A percentile compares a stretch with the other conserved stretches of the same genome.
These are phyloP conservation scores for Pleoardoris graminearum DNA, from an alignment of 2,329 filamentous ascomycete genomes.

Conservation along the genomic window DNA sequence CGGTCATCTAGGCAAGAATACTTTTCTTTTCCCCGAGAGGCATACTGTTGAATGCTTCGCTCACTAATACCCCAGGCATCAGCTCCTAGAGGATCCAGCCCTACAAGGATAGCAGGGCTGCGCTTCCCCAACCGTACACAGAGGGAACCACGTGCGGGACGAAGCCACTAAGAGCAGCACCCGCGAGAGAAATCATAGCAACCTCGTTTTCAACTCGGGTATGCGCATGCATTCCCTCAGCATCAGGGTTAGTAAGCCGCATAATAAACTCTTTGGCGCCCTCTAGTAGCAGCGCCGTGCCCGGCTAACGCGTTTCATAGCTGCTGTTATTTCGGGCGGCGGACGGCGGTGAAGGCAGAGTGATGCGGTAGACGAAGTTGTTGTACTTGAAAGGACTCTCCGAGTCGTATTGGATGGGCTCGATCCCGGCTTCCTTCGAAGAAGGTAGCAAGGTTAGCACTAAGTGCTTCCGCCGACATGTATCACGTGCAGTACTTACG, in stretches of 20 bases:
- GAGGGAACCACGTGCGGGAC: conserved; percentile 33
- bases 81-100: conserved; percentile 39
- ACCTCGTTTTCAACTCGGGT: conserved; percentile 23
- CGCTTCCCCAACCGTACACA: conserved; percentile 37
- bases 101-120: conserved; percentile 19
- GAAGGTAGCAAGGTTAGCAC: conserved; percentile 5
- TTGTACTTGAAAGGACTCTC: conserved; percentile 42
- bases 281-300: conserved; percentile 30
- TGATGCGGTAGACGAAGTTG: conserved; percentile 43
- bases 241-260: conserved; percentile 40
- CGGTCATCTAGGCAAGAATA: conserved; percentile 39
- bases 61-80: conserved; percentile 35
- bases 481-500: conserved; percentile 11
- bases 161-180: conserved; percentile 29
- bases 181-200: conserved; percentile 32
- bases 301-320: conserved; percentile 18
- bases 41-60: conserved; percentile 27
- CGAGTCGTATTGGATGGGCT: conserved; percentile 39
- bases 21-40: conserved; percentile 22
- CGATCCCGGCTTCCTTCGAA: conserved; percentile 19
- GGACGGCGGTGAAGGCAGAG: conserved; percentile 15
- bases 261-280: conserved; percentile 35
- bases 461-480: conserved; percentile 1
- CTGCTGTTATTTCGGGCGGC: conserved; percentile 5
- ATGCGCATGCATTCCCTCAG: conserved; percentile 33